Conservation (phyloP, 306 rosid species). For the Medicago lupulina region DNA sequence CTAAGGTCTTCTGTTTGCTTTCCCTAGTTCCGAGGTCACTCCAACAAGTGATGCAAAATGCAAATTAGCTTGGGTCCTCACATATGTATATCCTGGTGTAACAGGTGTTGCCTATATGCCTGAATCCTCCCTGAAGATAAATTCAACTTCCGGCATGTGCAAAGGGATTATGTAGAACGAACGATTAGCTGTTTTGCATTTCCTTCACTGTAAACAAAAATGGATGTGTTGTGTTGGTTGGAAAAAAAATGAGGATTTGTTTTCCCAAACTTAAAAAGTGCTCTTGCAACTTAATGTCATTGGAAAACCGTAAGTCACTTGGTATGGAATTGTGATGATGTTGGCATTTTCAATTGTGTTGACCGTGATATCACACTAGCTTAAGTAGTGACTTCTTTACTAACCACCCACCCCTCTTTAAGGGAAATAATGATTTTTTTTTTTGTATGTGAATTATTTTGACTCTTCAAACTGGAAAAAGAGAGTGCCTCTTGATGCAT, state of each 20-base stretch:
- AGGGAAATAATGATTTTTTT: conserved; percentile 46
- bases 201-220: conserved; percentile 37
- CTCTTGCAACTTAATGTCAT: conserved; percentile 26
- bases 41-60: conserved; percentile 31
- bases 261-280: conserved; percentile 28
- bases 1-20: too few species aligned
- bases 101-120: conserved; percentile 85
- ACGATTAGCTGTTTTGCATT: conserved; percentile 35
- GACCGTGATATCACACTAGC: not conserved
- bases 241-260: conserved; percentile 38
- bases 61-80: conserved; percentile 29
- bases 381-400: conserved; percentile 44
- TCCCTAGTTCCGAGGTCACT: too few species aligned
- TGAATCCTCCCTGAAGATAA: conserved; percentile 72
- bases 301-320: conserved; percentile 29
- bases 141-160: conserved; percentile 79
- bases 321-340: conserved; percentile 36
- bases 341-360: conserved; percentile 46
- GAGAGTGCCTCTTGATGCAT: conserved; percentile 14
- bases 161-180: conserved; percentile 54
- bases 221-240: conserved; percentile 11
- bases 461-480: conserved; percentile 27
- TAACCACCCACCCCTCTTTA: conserved; percentile 41
- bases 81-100: conserved; percentile 38
- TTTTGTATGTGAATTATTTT: conserved; percentile 41